Conservation (phyloP, 495 filamentous ascomycete species). For the Symbiotaphrina buchneri region DNA sequence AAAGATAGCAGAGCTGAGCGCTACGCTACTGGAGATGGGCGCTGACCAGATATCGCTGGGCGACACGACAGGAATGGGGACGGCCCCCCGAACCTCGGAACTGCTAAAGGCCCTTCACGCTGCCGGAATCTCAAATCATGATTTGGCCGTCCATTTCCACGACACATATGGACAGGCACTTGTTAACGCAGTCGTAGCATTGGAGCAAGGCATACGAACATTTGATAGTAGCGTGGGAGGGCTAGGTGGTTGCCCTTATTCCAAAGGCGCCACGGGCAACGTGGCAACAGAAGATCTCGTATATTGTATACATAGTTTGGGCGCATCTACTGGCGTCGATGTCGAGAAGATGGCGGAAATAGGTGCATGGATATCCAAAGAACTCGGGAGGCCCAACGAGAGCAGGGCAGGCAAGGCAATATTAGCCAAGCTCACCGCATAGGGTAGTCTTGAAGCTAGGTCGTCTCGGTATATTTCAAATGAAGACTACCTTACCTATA, state of each 20-base stretch:
- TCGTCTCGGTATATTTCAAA: too few relatives aligned
- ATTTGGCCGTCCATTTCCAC: conserved; percentile 85
- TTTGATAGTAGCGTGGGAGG: conserved; percentile 86
- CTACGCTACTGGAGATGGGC: conserved; percentile 74
- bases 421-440: conserved; percentile 23
- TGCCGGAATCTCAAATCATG: conserved; percentile 56
- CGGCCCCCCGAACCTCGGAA: conserved; percentile 52
- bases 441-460: too few relatives aligned
- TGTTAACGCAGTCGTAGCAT: conserved; percentile 65
- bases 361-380: conserved; percentile 71
- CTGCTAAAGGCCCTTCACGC: conserved; percentile 46
- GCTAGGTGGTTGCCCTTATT: conserved; percentile 84
- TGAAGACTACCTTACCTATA: too few relatives aligned
- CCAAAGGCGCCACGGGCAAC: conserved; percentile 86
- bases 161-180: conserved; percentile 93
- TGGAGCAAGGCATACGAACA: conserved; percentile 72
- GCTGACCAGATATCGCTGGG: conserved; percentile 86
- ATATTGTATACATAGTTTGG: conserved; percentile 70
- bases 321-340: conserved; percentile 72
- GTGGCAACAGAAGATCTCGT: conserved; percentile 86
- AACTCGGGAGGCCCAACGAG: conserved; percentile 56
- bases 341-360: conserved; percentile 61
- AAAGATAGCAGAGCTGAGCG: conserved; percentile 65
- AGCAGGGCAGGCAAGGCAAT: conserved; percentile 62
- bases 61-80: conserved; percentile 95